These are phyloP conservation scores for Solanum gandarillasii DNA, from an alignment of 257 asterid genomes.

Conservation along the genomic window DNA sequence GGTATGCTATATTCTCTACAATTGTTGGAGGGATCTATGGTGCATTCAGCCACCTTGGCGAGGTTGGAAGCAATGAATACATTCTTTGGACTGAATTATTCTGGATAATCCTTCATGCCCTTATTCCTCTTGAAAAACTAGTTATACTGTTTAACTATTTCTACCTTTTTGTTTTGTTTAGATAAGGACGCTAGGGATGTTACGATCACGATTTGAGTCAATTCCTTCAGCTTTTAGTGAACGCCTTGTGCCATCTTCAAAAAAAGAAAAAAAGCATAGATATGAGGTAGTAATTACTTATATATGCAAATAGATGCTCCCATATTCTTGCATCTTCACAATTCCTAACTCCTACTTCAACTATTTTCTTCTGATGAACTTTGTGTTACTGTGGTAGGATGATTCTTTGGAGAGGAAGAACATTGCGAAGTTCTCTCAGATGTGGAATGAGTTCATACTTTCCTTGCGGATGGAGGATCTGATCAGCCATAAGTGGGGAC, in stretches of 20 bases:
- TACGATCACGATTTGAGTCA: constrained; percentile 88
- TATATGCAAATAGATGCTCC: constrained; percentile 26
- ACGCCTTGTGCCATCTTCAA: constrained; percentile 72
- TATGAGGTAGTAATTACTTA: constrained; percentile 9
- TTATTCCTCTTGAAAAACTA: neutral
- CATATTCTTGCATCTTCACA: constrained; percentile 6
- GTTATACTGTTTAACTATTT: neutral
- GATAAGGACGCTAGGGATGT: constrained; percentile 98
- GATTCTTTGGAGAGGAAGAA: constrained; percentile 51
- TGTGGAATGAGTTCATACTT: constrained; percentile 97
- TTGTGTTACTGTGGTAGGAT: constrained; percentile 40
- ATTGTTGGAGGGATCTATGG: constrained; percentile 89
- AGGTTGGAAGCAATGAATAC: constrained; percentile 30
- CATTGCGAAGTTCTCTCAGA: constrained; percentile 93
- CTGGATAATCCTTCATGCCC: neutral
- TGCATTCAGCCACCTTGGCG: constrained; percentile 99
- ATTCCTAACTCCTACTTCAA: neutral
- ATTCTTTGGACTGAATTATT: neutral
- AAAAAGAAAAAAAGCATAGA: constrained; percentile 30
- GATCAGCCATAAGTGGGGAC: constrained; percentile 68
- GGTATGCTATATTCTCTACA: constrained; percentile 92
- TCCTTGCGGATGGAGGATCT: constrained; percentile 92
- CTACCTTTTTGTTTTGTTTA: constrained; percentile 13
- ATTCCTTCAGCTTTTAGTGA: constrained; percentile 87
- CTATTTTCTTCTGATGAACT: neutral